Percentiles rank a stretch among this genome's conserved stretches.
Conservation (phyloP, 192 early-diverging fungal species). For the Helicostylum pulchrum region DNA sequence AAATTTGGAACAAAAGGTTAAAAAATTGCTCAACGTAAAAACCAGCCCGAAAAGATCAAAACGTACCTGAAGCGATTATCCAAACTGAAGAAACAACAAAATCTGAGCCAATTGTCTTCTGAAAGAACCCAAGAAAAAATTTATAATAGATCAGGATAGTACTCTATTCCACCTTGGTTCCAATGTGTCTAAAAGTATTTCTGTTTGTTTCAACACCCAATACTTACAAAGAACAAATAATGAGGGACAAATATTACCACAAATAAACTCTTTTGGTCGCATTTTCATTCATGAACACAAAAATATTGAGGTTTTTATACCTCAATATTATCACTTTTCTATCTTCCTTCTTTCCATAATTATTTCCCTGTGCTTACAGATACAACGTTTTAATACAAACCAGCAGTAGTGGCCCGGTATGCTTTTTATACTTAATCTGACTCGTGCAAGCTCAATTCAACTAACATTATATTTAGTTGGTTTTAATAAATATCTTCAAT, state of each 20-base stretch:
- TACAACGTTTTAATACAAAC: too few species aligned
- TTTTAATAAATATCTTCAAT: too few species aligned
- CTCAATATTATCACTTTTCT: too few species aligned
- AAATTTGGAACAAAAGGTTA: conserved; percentile 92
- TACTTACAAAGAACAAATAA: conserved; percentile 25
- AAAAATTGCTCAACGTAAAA: conserved; percentile 92
- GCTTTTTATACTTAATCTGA: too few species aligned
- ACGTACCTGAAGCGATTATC: conserved; percentile 78
- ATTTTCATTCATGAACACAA: conserved; percentile 78
- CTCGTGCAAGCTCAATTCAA: too few species aligned
- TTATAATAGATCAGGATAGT: conserved; percentile 50
- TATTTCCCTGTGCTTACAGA: too few species aligned
- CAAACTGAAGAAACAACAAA: conserved; percentile 34
- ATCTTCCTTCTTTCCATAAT: too few species aligned
- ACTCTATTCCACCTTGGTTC: conserved; percentile 67
- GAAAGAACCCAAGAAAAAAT: background rate
- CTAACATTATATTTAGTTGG: too few species aligned
- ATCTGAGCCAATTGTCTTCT: background rate
- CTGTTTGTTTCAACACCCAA: conserved; percentile 53
- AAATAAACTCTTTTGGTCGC: conserved; percentile 30
- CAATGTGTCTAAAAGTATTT: conserved; percentile 59
- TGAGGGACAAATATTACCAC: background rate
- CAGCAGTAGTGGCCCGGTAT: too few species aligned
- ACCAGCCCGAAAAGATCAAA: conserved; percentile 77
- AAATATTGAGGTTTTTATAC: too few species aligned